These are phyloP conservation scores for Amanita polypyramis DNA, from an alignment of 768 basidiomycete species.

Conservation along the genomic window DNA sequence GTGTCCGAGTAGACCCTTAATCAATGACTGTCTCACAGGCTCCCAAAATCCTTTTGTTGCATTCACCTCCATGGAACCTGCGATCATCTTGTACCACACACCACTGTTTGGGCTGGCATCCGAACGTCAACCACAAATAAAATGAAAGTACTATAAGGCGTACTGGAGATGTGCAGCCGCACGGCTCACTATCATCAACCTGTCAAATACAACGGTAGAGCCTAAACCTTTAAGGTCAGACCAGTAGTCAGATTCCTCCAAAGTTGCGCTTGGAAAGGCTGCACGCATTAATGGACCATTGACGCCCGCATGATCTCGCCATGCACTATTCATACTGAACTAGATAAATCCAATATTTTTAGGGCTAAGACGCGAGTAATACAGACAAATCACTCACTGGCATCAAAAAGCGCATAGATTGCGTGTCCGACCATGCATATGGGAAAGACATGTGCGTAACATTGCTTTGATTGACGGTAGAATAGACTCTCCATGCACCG, in stretches of 20 bases:
- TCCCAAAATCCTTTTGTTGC: constrained; percentile 23
- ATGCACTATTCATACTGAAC: constrained; percentile 23
- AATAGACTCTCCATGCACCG: constrained; percentile 31
- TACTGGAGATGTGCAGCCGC: constrained; percentile 45
- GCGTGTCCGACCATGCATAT: constrained; percentile 3
- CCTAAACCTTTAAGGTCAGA: constrained; percentile 36
- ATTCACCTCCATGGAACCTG: constrained; percentile 21
- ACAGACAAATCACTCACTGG: constrained; percentile 15
- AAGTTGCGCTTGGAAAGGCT: constrained; percentile 47
- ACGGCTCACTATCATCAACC: constrained; percentile 51
- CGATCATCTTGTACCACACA: constrained; percentile 27
- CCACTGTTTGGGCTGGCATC: constrained; percentile 16
- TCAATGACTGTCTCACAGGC: constrained; percentile 21
- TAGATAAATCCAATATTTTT: constrained; percentile 1
- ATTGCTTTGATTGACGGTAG: constrained; percentile 12
- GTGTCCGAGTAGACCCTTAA: constrained; percentile 23
- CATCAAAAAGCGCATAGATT: constrained; percentile 19
- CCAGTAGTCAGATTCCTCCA: constrained; percentile 57
- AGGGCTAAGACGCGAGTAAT: neutral
- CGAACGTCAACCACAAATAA: neutral
- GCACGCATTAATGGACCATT: constrained; percentile 56
- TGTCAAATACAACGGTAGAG: constrained; percentile 50
- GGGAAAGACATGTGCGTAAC: constrained; percentile 3
- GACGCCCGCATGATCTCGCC: constrained; percentile 54
- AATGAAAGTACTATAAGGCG: constrained; percentile 8